Evolutionary conservation across 805 yeast species (phyloP), one percentile per base, ranked within the genome.

Genomic region (Candida manassasensis): DNA sequence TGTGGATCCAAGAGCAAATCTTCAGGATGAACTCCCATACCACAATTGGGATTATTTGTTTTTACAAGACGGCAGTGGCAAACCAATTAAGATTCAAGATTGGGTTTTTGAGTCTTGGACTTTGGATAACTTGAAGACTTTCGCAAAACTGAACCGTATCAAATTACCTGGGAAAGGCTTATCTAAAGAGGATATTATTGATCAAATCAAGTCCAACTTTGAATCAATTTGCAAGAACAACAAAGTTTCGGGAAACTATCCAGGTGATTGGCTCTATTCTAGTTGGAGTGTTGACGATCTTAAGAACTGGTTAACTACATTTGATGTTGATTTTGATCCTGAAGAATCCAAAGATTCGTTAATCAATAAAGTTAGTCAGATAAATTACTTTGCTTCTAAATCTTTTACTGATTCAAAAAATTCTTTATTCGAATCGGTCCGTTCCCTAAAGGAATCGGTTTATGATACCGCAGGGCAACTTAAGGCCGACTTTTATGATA

Each of bases 21-120:
- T 36, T 38, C 40, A 38, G 25, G 41, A 43, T 14, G 29, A 38
- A 26, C 35, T 47, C 21, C 57, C 41, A 42, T 48, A 16, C 26
- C 43, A 34, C 29, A 44, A 34, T 21, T 47, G 49, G 48, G 45
- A 39, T 34, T 48, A 38, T 36, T 41, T 47, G 36, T 29, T 27
- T 16, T 18, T 37, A 37, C 19, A 39, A 18, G 11, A 27, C 19
- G 18, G 36, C 14, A 10, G 27, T 29, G 4, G 37, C 10, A 5
- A 10, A 15, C 19, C 26, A 5, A 26, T 19, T 10, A 35, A 25
- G 12, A 10, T 51, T 19, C 44, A 47, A 22, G 63, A 62, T 17
- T 75, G 79, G 79, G 40, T 73, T n/a, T 73, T 75, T 40, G 60
- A 59, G 15, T 62, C 75, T 11, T 72, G 77, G 77, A 50, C 66